Conservation (phyloP, 2,329 filamentous ascomycete species). For the Piedraia hortae region DNA sequence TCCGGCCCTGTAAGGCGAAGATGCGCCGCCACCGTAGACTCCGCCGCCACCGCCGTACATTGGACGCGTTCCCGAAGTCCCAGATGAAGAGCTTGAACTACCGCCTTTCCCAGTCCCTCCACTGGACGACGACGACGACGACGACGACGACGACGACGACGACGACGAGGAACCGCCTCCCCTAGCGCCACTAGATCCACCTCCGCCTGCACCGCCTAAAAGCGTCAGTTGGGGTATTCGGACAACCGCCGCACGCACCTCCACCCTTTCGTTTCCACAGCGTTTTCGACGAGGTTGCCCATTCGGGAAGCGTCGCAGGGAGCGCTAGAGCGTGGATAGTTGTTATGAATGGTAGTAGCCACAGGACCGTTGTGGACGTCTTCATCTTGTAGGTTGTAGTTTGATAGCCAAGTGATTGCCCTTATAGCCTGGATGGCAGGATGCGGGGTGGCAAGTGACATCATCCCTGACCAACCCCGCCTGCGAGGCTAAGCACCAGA, state of each 20-base stretch:
- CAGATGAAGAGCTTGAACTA: no score
- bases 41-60: conserved; percentile 1
- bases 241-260: conserved; percentile 18
- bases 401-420: no score
- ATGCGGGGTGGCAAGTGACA: no score
- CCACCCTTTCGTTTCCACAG: conserved; percentile 21
- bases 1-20: conserved; percentile 1
- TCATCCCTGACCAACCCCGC: no score
- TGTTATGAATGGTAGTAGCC: conserved; percentile 9
- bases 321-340: conserved; percentile 10
- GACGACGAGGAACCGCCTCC: conserved; percentile 8
- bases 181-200: conserved; percentile 5
- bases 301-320: conserved; percentile 3
- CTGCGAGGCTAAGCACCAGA: no score
- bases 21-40: conserved; percentile 1
- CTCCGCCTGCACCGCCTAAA: conserved; percentile 16
- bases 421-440: no score
- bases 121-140: conserved; percentile 2
- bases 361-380: conserved; percentile 7
- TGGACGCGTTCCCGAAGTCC: conserved; percentile 1
- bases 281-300: neutral
- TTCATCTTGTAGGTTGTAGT: conserved; percentile 8
- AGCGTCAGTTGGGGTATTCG: no score
- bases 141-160: conserved; percentile 2
- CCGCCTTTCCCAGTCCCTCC: conserved; percentile 1